Evolutionary conservation across 139 green algal genomes (phyloP), one percentile per base, ranked within the genome.

Genomic region (Chlorella vulgaris): DNA sequence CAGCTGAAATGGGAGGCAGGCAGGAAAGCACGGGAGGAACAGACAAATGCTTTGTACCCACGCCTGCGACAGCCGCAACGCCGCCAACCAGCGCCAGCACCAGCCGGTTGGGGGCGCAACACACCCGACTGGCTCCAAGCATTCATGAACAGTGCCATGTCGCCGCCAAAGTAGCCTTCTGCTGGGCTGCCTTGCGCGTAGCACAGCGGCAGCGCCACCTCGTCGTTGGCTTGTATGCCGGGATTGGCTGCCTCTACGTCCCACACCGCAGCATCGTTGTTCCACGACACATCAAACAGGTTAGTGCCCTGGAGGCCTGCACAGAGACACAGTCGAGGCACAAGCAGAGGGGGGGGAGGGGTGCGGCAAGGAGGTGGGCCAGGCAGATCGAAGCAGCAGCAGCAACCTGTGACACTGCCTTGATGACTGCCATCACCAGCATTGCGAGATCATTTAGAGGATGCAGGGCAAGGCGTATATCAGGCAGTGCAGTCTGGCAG

Each of bases 201-300:
- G 76, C 76, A 81, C 13, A n/a, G n/a, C n/a, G 76, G 76, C 5
- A 81, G 26, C 5, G 28, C 4, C n/a, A 80, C 74, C 38, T 76
- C 8, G 55, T 28, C 22, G 15, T 31, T 26, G 24, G 5, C 24
- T 7, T 38, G 8, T n/a, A 19, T 22, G 15, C 22, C 8, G 29
- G 31, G 18, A 42, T 81, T 81, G 29, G 36, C 4, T 4, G 61
- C 61, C 24, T 61, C 76, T 8, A 50, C 51, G 61, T 81, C 76
- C 76, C 76, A 81, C 26, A 74, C 76, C 4, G 76, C 63, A 3
- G 62, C 76, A 4, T 66, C 40, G 76, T 35, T 60, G 8, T 24
- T 39, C 21, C 51, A 26, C 2, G 76, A 33, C 43, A 65, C 62
- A 1, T 33, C 33, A 28, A 40, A 81, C 0, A 81, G 50, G 61